Percentiles rank a stretch among this genome's conserved stretches.
Conservation (phyloP, 768 basidiomycete genomes). For the Boletellus sp. region DNA sequence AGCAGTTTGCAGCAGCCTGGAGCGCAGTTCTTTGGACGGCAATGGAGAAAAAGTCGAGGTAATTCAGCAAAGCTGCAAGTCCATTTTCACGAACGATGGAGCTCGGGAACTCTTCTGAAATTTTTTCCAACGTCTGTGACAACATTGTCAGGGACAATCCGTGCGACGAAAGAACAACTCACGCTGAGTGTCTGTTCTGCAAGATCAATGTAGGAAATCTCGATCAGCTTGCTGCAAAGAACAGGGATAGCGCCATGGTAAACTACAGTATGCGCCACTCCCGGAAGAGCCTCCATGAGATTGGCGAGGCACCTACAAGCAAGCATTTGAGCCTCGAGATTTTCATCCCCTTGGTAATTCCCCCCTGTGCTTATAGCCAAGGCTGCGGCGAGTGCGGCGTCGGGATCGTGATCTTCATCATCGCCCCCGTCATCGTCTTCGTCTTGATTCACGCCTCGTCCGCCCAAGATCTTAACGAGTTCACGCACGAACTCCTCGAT, state of each 20-base stretch:
- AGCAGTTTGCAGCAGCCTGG: constrained; percentile 96
- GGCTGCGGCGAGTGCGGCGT: constrained; percentile 84
- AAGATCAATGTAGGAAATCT: constrained; percentile 96
- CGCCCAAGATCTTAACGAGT: constrained; percentile 86
- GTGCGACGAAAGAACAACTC: constrained; percentile 36
- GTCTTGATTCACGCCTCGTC: constrained; percentile 65
- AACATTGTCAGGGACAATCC: constrained; percentile 14
- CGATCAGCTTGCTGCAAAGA: constrained; percentile 93
- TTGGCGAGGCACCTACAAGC: constrained; percentile 97
- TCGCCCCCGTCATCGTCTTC: constrained; percentile 72
- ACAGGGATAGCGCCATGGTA: constrained; percentile 98
- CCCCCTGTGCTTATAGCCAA: constrained; percentile 75
- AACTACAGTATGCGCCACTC: constrained; percentile 95
- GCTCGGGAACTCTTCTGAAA: constrained; percentile 95
- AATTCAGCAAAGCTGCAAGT: constrained; percentile 86
- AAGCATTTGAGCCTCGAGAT: constrained; percentile 90
- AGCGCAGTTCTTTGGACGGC: constrained; percentile 95
- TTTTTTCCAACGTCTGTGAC: constrained; percentile 90
- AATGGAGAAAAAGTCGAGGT: constrained; percentile 97
- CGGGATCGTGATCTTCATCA: constrained; percentile 68
- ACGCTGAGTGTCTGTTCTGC: constrained; percentile 98
- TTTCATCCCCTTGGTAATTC: constrained; percentile 75
- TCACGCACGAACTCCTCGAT: constrained; percentile 90
- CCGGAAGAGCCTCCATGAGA: constrained; percentile 97
- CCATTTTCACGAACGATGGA: constrained; percentile 96